Base-by-base conservation (phyloP, 2,329 filamentous ascomycete genomes). In the Penicillium janthinellum region DNA sequence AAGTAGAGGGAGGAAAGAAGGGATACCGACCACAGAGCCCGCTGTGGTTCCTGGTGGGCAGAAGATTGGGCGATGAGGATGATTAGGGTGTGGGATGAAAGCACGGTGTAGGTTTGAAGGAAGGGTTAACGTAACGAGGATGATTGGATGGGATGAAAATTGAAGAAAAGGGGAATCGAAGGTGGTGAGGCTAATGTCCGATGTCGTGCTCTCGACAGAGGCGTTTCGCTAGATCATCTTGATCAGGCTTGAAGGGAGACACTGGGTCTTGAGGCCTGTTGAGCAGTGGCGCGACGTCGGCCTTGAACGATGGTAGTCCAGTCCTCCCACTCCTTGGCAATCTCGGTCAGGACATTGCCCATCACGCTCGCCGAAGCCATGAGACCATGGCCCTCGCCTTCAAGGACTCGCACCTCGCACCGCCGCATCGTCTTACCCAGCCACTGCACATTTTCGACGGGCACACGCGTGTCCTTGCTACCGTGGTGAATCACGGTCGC, bases 301-400 rank as follows among this genome's bases (percentile, higher is more conserved):
- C 80, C 78, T 63, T 80, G 78, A 20, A 82, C 79, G 35, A 83
- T 83, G 47, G 85, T 84, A 70, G 86, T 88, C 90, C 90, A 94
- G 69, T 94, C 91, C 66, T 93, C 90, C 94, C 94, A 98, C 75
- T 98, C 95, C 66, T 88, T 88, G 54, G 91, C 90, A 70, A 99
- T 96, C 78, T 99, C 95, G 76, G 92, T 94, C 38, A 99, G 80
- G n/a, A 98, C 90, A 20, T 89, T 88, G 45, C 92, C 91, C 95
- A 99, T 99, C 47, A 98, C 94, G 14, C 83, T 82, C 0, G 95
- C 93, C 66, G 90, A 96, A 0, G 95, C 95, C 95, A 99, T 99
- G 25, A 99, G 80, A 0, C 95, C 94, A 72, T 99, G 95, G 3
- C 93, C 92, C 75, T 99, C 94, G 5, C 91, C 92, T 66, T 96